Evolutionary conservation across 495 filamentous ascomycete genomes (phyloP), one percentile per base, ranked within the genome.

Genomic region (Penicillium lividum): DNA sequence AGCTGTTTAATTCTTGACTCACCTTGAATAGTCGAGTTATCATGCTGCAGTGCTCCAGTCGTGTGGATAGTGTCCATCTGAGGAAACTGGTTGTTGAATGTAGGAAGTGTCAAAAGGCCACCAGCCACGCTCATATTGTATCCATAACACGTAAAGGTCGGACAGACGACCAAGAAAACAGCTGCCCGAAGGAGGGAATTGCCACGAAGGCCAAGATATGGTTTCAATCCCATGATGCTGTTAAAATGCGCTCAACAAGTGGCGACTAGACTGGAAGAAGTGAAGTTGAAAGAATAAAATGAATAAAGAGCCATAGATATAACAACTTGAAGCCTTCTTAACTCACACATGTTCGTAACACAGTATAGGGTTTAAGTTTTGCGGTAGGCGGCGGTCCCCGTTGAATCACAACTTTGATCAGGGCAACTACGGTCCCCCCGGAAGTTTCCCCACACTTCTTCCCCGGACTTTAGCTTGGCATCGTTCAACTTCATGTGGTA

Each of bases 41-140:
- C 65, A 31, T 63, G 54, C 30, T 72, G 54, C 36, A 54, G 29
- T 0, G 66, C 64, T 6, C 72, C 74, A 10, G 60, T 60, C 7
- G 74, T 75, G 62, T 76, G 68, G 15, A 80, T 65, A 7, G 82
- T 84, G 54, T 84, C 76, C 71, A 84, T 80, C 40, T 73, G 56
- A 3, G 81, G 82, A 48, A 84, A 84, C 31, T 75, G 75, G 33
- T 62, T 56, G 9, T 72, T 72, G 63, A 79, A 84, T 10, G 70
- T 64, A 36, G 63, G 57, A 11, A 76, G 69, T 3, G 73, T 76
- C 57, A 76, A 59, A 36, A 77, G 47, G 54, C 77, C 74, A 42
- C 78, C 76, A 30, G 74, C 66, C 33, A 77, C 77, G 31, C 77
- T 75, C 59, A 81, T 73, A 55, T 82, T 81, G 66, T 79, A 82